Percentiles rank a stretch among this genome's conserved stretches.
Conservation (phyloP, 345 rosid genomes). For the Syzygium aqueum region DNA sequence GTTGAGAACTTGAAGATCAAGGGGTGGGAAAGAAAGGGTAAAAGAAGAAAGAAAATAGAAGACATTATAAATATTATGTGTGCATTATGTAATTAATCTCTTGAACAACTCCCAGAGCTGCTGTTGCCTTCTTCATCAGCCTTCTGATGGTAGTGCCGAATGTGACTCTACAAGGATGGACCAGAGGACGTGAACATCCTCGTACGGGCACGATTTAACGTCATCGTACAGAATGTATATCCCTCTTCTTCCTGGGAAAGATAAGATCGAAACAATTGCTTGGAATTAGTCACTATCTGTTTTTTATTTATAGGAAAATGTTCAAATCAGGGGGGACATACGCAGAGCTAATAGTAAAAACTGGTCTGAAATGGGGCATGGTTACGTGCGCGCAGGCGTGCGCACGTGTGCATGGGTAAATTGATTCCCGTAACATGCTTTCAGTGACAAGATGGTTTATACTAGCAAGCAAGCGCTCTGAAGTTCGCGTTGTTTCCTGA, state of each 20-base stretch:
- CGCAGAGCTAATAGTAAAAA: not conserved
- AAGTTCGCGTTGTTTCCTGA: not conserved
- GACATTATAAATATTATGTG: not conserved
- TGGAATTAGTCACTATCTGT: not conserved
- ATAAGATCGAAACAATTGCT: not conserved
- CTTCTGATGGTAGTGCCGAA: slow-evolving; percentile 25
- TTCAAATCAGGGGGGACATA: not conserved
- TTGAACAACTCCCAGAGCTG: not conserved
- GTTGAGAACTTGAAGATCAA: not conserved
- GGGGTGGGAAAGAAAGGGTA: not conserved
- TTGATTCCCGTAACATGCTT: not conserved
- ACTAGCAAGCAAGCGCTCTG: not conserved
- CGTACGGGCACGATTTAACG: slow-evolving; percentile 36
- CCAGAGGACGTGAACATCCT: slow-evolving; percentile 43
- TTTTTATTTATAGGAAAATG: not conserved
- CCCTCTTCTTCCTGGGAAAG: slow-evolving; percentile 15
- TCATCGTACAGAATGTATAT: slow-evolving; percentile 35
- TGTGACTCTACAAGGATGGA: slow-evolving; percentile 32
- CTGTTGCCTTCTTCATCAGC: slow-evolving; percentile 7
- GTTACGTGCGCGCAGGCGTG: not conserved
- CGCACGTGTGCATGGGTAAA: not conserved
- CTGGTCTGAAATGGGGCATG: not conserved
- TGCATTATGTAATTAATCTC: not conserved
- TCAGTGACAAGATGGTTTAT: not conserved
- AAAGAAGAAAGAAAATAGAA: not conserved